Base-by-base conservation (phyloP, 1,139 yeast species). In the Arxiozyma bovina region DNA sequence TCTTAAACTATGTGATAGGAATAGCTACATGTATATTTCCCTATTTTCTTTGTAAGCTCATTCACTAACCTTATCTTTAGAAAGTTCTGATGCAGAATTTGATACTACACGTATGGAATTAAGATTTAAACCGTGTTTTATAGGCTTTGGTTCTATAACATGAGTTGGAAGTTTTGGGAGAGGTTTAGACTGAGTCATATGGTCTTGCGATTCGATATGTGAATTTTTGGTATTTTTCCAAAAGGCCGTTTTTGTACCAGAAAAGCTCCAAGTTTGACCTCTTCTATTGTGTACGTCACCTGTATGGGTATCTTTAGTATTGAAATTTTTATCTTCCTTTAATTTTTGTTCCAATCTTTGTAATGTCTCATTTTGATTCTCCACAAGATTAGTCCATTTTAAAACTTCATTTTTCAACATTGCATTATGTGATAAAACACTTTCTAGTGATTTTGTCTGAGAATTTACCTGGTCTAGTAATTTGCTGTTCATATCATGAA, bases 401-500 rank as follows among this genome's bases (percentile, higher is more conserved):
- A 57, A 59, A 6, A 60, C 25, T 38, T 62, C 62, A 30, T 54
- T 54, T 45, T 57, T 57, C 41, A 62, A 45, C 15, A 55, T 42
- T 7, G 61, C 56, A 46, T 60, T 61, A 17, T 57, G 48, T 1
- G 57, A 54, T 15, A 61, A 45, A n/a, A 62, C 49, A 2, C 55
- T 57, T 47, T 56, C 53, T 27, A 60, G 52, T 22, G 60, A 54
- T 42, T 53, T 50, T 46, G 62, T 63, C 42, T 61, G 61, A 1
- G 50, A 42, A 21, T 61, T 57, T 23, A 62, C 53, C 52, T 62
- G 65, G 9, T 58, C 58, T 27, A 63, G 43, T n/a, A 63, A 55
- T 41, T 54, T 58, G 20, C 50, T 27, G 52, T 62, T 63, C 63
- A 60, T 60, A 7, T 56, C 53, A 46, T 60, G 62, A 34, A 63